These are phyloP conservation scores for Monilinia laxa DNA, from an alignment of 2,329 filamentous ascomycete genomes.

Conservation along the genomic window DNA sequence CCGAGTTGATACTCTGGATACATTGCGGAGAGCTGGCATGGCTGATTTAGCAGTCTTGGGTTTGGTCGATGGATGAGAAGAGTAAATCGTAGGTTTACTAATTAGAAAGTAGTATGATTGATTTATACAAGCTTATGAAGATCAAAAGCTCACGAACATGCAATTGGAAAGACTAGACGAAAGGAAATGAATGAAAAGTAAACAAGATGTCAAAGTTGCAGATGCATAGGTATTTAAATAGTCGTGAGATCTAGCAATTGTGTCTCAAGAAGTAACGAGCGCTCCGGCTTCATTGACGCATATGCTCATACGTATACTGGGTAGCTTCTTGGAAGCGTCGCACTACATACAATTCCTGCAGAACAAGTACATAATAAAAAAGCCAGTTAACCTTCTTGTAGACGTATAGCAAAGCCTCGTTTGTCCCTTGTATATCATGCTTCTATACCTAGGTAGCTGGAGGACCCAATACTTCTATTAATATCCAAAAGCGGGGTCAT, in stretches of 20 bases:
- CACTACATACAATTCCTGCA: not conserved
- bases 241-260: not conserved
- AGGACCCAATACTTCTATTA: not conserved
- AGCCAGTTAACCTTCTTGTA: not conserved
- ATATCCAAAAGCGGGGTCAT: slow-evolving; percentile 12
- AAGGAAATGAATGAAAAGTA: too few species aligned
- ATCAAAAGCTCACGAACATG: slow-evolving; percentile 8
- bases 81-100: not conserved
- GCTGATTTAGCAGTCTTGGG: not conserved
- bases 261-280: not conserved
- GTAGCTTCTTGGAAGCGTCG: not conserved
- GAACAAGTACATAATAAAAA: not conserved
- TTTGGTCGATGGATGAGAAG: not conserved
- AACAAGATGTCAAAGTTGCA: not conserved
- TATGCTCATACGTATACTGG: not conserved
- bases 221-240: not conserved
- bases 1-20: slow-evolving; percentile 15
- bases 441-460: too few species aligned
- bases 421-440: not conserved
- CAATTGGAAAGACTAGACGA: not conserved
- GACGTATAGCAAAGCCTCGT: slow-evolving; percentile 1
- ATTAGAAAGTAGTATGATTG: not conserved
- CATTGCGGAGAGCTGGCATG: slow-evolving; percentile 14
- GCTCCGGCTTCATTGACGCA: not conserved
- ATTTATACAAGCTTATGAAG: not conserved